phyloP scores from a whole-genome alignment of 202 grass and related monocot species.

The Thinopyrum obtusiflorum region DNA sequence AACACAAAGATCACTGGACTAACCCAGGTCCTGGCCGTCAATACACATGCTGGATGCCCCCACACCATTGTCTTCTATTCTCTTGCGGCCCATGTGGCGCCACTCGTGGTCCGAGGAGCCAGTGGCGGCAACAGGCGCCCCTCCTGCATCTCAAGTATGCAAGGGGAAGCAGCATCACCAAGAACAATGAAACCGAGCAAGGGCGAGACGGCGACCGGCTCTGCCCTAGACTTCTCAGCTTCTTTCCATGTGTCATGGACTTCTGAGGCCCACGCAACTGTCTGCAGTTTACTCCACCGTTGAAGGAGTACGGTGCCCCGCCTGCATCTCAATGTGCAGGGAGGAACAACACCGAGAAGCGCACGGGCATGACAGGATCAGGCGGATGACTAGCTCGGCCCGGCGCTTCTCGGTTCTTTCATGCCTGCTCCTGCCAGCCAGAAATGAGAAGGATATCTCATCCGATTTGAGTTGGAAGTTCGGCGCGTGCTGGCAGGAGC shows the following conservation, averaged over 20 bases:
- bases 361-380: conserved; percentile 14
- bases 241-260: not conserved
- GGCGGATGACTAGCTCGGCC: not conserved
- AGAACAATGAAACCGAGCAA: not conserved
- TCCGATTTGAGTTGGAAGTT: conserved; percentile 22
- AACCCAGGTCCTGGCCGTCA: not conserved
- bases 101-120: not conserved
- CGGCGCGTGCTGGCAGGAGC: conserved; percentile 51
- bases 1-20: not conserved
- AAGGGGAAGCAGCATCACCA: not conserved
- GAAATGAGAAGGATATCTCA: conserved; percentile 18
- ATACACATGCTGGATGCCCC: not conserved
- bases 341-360: conserved; percentile 40
- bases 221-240: not conserved
- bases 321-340: conserved; percentile 27
- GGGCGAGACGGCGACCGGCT: not conserved
- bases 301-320: not conserved
- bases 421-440: conserved; percentile 85
- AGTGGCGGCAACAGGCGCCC: not conserved
- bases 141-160: not conserved
- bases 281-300: not conserved
- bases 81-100: not conserved
- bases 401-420: conserved; percentile 39
- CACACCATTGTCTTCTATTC: not conserved
- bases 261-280: not conserved